phyloP scores from a whole-genome alignment of 257 asterid species.

The Echium plantagineum region DNA sequence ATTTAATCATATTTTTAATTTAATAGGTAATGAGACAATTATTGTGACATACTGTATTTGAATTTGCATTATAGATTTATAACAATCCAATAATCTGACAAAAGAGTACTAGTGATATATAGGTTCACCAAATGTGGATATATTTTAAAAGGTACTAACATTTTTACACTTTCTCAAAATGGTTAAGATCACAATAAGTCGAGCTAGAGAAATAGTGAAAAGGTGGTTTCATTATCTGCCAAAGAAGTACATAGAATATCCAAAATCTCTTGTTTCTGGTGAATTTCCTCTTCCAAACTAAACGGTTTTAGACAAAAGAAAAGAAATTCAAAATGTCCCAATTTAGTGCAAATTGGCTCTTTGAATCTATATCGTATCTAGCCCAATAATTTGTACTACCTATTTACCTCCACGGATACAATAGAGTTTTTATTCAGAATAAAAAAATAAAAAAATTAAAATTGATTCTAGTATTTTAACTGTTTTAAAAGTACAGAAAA shows the following conservation, averaged over 20 bases:
- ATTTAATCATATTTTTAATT: too few relatives aligned
- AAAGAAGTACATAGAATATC: conserved; percentile 10
- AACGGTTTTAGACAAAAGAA: background rate
- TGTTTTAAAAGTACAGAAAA: too few relatives aligned
- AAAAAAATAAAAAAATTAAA: too few relatives aligned
- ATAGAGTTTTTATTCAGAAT: too few relatives aligned
- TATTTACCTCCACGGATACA: too few relatives aligned
- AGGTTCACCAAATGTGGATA: conserved; percentile 24
- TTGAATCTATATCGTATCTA: background rate
- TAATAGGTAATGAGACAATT: too few relatives aligned
- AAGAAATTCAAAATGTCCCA: background rate
- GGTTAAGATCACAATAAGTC: conserved; percentile 7
- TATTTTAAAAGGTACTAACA: conserved; percentile 6
- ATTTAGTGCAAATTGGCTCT: background rate
- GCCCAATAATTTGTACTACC: too few relatives aligned
- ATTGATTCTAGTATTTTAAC: too few relatives aligned
- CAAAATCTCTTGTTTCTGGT: background rate
- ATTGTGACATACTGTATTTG: too few relatives aligned
- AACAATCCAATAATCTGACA: too few relatives aligned
- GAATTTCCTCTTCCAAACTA: background rate
- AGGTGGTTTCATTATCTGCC: conserved; percentile 1
- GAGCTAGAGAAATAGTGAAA: background rate
- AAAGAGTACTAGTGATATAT: conserved; percentile 4
- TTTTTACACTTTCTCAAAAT: conserved; percentile 10
- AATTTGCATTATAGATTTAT: too few relatives aligned